Evolutionary conservation across 2,329 filamentous ascomycete species (phyloP), one percentile per base, ranked within the genome.

Genomic region (Aspergillus sp.): DNA sequence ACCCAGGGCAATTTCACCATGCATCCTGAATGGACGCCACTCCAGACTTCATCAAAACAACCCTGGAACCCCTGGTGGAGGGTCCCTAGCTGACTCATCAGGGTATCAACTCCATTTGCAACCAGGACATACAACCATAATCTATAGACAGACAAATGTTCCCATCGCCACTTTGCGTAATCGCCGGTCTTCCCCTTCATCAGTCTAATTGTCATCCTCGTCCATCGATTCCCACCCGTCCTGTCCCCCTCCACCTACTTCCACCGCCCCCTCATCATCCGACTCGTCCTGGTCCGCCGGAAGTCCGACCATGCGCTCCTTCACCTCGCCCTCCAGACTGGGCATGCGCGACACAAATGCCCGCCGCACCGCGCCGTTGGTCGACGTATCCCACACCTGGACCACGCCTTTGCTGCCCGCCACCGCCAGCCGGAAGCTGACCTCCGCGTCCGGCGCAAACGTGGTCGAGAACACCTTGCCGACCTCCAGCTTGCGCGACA

Each of bases 371-470:
- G 88, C 87, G 13, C 83, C 84, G 70, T 99, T 99, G 52, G 94
- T 99, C 70, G 90, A 87, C 19, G 94, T 96, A 73, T 97, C 93
- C 94, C 94, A 99, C 49, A 99, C 86, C 70, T 95, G 89, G 67
- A 97, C 85, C 33, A 84, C 83, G 43, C 94, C 94, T 76, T 95
- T 95, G 78, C 92, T 97, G 50, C 94, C 94, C 6, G 93, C 94
- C 16, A 99, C 90, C 2, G 92, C 89, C 42, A 99, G 80, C 49
- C 94, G 82, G 81, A 97, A 99, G 20, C 89, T 89, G 9, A 97
- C 91, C 73, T 94, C 90, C 32, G 85, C 73, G 68, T 99, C 94
- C 1, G 94, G 93, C 3, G 89, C 94, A 71, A 97, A 99, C 6
- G 82, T 83, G 2, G 92, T 88, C 10, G 90, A 90, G 73, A 99